phyloP scores from a whole-genome alignment of 23 red algal species.

The Gracilaria domingensis region DNA sequence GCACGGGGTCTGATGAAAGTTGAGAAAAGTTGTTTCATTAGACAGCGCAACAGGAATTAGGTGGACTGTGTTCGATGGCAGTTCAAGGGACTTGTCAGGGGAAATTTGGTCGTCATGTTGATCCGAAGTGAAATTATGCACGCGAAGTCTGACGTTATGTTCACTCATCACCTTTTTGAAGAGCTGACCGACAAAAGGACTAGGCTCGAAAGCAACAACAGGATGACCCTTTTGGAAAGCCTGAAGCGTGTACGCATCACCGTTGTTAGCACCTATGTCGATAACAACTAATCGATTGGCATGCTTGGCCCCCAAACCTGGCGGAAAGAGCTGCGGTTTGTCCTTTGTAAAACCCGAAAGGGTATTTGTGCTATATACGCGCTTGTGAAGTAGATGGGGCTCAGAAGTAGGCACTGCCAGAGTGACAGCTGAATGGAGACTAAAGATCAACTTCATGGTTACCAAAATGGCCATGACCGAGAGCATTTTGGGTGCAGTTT shows the following conservation, averaged over 20 bases:
- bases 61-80: neutral
- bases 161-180: slow-evolving; percentile 53
- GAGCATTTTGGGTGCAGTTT: too few species aligned
- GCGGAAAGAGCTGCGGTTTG: slow-evolving; percentile 49
- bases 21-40: slow-evolving; percentile 2
- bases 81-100: neutral
- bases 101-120: too few species aligned
- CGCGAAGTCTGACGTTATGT: slow-evolving; percentile 19
- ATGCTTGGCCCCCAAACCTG: slow-evolving; percentile 7
- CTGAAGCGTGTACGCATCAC: slow-evolving; percentile 45
- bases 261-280: slow-evolving; percentile 63
- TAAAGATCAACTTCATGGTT: too few species aligned
- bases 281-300: slow-evolving; percentile 3
- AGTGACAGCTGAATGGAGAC: too few species aligned
- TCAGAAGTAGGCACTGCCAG: too few species aligned
- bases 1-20: slow-evolving; percentile 46
- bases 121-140: slow-evolving; percentile 2
- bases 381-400: neutral
- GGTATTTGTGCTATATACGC: slow-evolving; percentile 50
- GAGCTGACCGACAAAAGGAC: neutral
- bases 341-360: slow-evolving; percentile 37
- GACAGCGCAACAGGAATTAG: slow-evolving; percentile 49
- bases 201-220: slow-evolving; percentile 62
- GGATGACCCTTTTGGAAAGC: slow-evolving; percentile 26
- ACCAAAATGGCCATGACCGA: too few species aligned